Base-by-base conservation (phyloP, 2,329 filamentous ascomycete species). In the Aureobasidium mangrovei region DNA sequence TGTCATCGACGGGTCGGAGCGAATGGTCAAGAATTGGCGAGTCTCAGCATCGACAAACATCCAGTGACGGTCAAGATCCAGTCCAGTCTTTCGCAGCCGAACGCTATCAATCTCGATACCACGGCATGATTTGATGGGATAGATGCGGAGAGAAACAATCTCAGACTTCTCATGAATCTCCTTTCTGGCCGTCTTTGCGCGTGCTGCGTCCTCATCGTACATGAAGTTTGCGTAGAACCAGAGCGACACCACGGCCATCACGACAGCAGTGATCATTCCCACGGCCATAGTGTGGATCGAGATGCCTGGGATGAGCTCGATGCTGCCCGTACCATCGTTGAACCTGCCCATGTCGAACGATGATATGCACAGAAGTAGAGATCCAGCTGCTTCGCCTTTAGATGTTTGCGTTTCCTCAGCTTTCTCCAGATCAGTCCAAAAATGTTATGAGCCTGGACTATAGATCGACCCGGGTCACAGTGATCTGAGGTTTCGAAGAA, bases 91-190 rank as follows among this genome's bases (percentile, higher is more conserved):
- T 33, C 77, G 70, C 1, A 85, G 70, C 4, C 69, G 71, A 2
- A 78, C 74, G 2, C 71, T 74, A 12, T 74, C 64, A 7, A 84
- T 69, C 39, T 76, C 71, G 60, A 85, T 72, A 7, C 82, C 82
- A 43, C 82, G 79, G 60, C 82, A 85, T 57, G 81, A 84, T 63
- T 85, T 85, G 62, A 85, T 79, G 9, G 82, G 82, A 63, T 84
- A 84, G 60, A 84, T 73, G 54, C 75, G 75, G 8, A 84, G 69
- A 3, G 68, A 68, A n/a, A 70, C 69, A 36, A 77, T 68, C 44
- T 73, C 67, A 2, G 66, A 64, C 31, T 67, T 42, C 18, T 43
- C 39, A 26, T 33, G 42, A 26, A 9, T 7, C 24, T 46, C 44
- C 26, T 44, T 36, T 18, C 18, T 45, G 27, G 40, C 41, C 4